These are phyloP conservation scores for Hypomyces rosellus DNA, from an alignment of 2,329 filamentous ascomycete genomes.

Conservation along the genomic window DNA sequence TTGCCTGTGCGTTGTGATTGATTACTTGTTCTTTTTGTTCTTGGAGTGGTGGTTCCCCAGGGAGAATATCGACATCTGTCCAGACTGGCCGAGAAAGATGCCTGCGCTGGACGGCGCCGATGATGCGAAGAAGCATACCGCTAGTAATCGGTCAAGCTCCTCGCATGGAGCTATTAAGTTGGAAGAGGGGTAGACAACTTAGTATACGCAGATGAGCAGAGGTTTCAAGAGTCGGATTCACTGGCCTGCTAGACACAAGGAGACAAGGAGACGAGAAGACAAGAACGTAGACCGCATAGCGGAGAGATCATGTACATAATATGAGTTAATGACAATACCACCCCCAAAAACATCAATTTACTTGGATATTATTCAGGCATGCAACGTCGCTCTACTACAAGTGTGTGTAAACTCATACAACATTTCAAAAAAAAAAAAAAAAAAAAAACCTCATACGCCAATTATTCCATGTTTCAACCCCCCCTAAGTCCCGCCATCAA, in stretches of 20 bases:
- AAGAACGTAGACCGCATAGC: too few relatives aligned
- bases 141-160: conserved; percentile 28
- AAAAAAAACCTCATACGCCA: not conserved
- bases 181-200: conserved; percentile 10
- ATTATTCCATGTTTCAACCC: not conserved
- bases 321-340: too few relatives aligned
- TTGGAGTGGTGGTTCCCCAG: conserved; percentile 83
- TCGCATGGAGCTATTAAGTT: conserved; percentile 24
- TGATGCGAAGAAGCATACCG: conserved; percentile 20
- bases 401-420: not conserved
- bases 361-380: too few relatives aligned
- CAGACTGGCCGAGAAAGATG: conserved; percentile 82
- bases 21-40: conserved; percentile 85
- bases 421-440: not conserved
- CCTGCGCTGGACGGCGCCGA: conserved; percentile 24
- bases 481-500: not conserved
- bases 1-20: conserved; percentile 87
- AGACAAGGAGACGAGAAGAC: too few relatives aligned
- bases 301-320: too few relatives aligned
- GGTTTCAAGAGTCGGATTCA: not conserved
- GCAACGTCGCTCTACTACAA: too few relatives aligned
- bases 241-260: not conserved
- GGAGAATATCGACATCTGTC: conserved; percentile 79
- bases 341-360: too few relatives aligned
- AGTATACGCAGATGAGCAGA: not conserved